A percentile compares a stretch with the other conserved stretches of the same genome.
These are phyloP conservation scores for Stevia rebaudiana DNA, from an alignment of 140 eudicot species.

Conservation along the genomic window DNA sequence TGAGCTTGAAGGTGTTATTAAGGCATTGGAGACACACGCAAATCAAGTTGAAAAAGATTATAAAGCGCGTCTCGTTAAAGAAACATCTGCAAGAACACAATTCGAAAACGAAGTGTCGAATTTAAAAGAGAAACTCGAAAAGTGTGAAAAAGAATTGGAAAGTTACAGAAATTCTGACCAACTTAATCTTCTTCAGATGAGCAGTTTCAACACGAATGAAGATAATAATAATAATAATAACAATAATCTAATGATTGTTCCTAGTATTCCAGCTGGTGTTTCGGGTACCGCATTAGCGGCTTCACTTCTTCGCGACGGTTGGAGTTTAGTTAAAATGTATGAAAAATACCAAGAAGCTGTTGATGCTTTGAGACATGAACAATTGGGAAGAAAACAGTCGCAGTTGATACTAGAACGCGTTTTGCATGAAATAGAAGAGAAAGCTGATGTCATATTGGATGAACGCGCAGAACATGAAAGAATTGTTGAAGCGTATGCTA, in stretches of 20 bases:
- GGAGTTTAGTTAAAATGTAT: constrained; percentile 97
- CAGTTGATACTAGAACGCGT: constrained; percentile 73
- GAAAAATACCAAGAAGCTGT: constrained; percentile 89
- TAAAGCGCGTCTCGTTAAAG: constrained; percentile 71
- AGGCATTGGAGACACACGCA: constrained; percentile 80
- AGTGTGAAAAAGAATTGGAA: constrained; percentile 59
- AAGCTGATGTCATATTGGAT: constrained; percentile 76
- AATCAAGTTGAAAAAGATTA: constrained; percentile 77
- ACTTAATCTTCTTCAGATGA: constrained; percentile 47
- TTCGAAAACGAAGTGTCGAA: constrained; percentile 45
- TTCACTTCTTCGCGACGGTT: constrained; percentile 91
- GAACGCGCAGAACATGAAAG: constrained; percentile 88
- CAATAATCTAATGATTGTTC: constrained; percentile 52
- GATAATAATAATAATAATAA: constrained; percentile 27
- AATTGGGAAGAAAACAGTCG: constrained; percentile 77
- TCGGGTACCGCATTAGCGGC: constrained; percentile 98
- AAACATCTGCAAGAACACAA: constrained; percentile 47
- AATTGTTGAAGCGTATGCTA: constrained; percentile 69
- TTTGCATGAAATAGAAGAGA: constrained; percentile 78
- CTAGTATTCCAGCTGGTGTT: constrained; percentile 68
- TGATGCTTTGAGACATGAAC: constrained; percentile 89
- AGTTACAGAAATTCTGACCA: constrained; percentile 47
- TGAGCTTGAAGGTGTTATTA: constrained; percentile 92
- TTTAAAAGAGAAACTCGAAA: constrained; percentile 60
- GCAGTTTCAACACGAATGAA: constrained; percentile 34